Conservation (phyloP, 2,329 filamentous ascomycete genomes). For the Monilinia fructigena region DNA sequence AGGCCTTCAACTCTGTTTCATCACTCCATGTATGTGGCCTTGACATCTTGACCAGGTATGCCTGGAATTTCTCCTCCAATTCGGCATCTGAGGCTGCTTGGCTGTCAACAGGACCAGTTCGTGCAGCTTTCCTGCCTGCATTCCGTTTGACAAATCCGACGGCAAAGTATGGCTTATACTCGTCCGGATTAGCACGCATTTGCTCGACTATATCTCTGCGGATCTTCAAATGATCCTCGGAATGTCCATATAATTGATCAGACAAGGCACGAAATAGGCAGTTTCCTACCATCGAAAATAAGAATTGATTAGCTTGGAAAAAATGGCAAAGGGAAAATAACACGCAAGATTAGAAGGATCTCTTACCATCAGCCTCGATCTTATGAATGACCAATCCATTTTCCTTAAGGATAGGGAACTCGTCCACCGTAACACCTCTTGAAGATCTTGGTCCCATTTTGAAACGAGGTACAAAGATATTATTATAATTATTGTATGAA, state of each 20-base stretch:
- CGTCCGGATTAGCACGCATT: constrained; percentile 58
- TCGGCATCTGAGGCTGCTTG: constrained; percentile 53
- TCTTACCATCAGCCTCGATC: constrained; percentile 63
- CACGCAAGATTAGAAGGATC: constrained; percentile 26
- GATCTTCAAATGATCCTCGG: constrained; percentile 56
- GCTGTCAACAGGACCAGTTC: constrained; percentile 36
- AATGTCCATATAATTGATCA: constrained; percentile 63
- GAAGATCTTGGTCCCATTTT: neutral
- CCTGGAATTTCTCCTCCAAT: constrained; percentile 51
- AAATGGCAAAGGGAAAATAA: constrained; percentile 1
- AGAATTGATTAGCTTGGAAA: constrained; percentile 22
- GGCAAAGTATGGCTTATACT: constrained; percentile 65
- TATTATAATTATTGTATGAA: too few relatives aligned
- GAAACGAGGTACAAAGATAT: too few relatives aligned
- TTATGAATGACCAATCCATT: constrained; percentile 58
- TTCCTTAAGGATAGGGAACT: constrained; percentile 56
- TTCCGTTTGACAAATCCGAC: constrained; percentile 52
- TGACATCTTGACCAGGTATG: constrained; percentile 59
- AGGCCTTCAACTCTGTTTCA: constrained; percentile 66
- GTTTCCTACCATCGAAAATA: constrained; percentile 52
- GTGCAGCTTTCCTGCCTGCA: constrained; percentile 29
- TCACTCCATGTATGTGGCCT: constrained; percentile 62
- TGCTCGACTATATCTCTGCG: constrained; percentile 59
- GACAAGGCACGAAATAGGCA: constrained; percentile 68
- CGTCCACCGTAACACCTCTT: constrained; percentile 36